Evolutionary conservation across 1,284 basidiomycete genomes (phyloP), one percentile per base, ranked within the genome.

Genomic region (Melampsora larici-populina): DNA sequence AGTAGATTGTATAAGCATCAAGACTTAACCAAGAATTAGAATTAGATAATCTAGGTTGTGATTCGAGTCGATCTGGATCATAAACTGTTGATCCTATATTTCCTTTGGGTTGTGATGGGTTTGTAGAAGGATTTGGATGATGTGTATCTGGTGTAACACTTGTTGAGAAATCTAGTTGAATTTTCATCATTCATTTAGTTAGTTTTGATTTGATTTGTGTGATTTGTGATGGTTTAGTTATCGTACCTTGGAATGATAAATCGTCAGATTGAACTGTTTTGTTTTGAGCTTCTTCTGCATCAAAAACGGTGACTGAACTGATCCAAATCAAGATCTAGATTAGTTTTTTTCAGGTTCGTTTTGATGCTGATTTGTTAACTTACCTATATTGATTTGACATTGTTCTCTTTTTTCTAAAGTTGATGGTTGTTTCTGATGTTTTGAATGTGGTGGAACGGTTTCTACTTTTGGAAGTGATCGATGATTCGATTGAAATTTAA

Each of bases 401-500:
- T 1, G 5, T 43, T 43, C 11, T 6, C 11, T 11, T 43, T 43
- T 43, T 6, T 9, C 13, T 13, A 11, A 9, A 9, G 5, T 43
- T 43, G 11, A 9, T 8, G 5, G 1, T 43, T 6, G 1, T 43
- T 13, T 6, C 13, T 43, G 5, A 8, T 7, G 40, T 43, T 13
- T 43, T 43, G 40, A 43, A 1, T 43, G 40, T 15, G 55, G 79
- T 17, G 70, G 79, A 31, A 80, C 79, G 2, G 63, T 81, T 36
- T 36, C 33, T 4, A 36, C 33, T 36, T 36, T 8, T 36, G 33
- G 8, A 36, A 36, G 33, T 36, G 33, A 36, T 36, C 33, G 33
- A 36, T 36, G 33, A 36, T 36, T 8, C 4, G 8, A 36, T 36
- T 36, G 4, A 36, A 36, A 8, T 36, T 36, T 36, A 36, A 36